Percentiles rank a stretch among this genome's conserved stretches.
Conservation (phyloP, 768 basidiomycete genomes). For the Harrya chromipes region DNA sequence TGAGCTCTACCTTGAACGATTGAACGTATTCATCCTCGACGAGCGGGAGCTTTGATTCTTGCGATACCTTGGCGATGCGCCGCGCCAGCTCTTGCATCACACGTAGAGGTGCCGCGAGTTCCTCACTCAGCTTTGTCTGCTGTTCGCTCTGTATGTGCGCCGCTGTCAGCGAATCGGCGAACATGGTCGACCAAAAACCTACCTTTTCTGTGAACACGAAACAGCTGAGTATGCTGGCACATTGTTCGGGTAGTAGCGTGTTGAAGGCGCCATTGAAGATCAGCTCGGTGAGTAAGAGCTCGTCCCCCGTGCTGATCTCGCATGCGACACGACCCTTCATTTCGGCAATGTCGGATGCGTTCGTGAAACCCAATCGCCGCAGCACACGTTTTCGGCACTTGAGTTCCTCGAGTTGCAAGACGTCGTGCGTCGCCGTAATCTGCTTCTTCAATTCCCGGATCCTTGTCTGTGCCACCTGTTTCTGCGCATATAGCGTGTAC, state of each 20-base stretch:
- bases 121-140: slow-evolving; percentile 82
- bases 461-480: slow-evolving; percentile 64
- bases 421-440: slow-evolving; percentile 86
- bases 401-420: slow-evolving; percentile 94
- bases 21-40: slow-evolving; percentile 94
- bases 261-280: slow-evolving; percentile 98
- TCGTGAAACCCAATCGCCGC: slow-evolving; percentile 88
- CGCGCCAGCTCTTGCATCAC: slow-evolving; percentile 95
- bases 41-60: slow-evolving; percentile 85
- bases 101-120: slow-evolving; percentile 87
- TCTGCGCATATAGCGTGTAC: slow-evolving; percentile 77
- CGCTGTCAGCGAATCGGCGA: background rate
- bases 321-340: slow-evolving; percentile 98
- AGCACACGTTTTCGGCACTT: slow-evolving; percentile 93
- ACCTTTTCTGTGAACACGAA: slow-evolving; percentile 99
- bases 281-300: slow-evolving; percentile 92
- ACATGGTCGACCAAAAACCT: slow-evolving; percentile 9
- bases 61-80: slow-evolving; percentile 94
- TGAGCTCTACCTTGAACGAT: slow-evolving; percentile 97
- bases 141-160: slow-evolving; percentile 67
- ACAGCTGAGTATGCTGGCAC: slow-evolving; percentile 91
- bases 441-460: slow-evolving; percentile 80
- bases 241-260: slow-evolving; percentile 82
- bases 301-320: slow-evolving; percentile 97
- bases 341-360: slow-evolving; percentile 87